Base-by-base conservation (phyloP, 805 yeast genomes). In the Ogataea corticis region DNA sequence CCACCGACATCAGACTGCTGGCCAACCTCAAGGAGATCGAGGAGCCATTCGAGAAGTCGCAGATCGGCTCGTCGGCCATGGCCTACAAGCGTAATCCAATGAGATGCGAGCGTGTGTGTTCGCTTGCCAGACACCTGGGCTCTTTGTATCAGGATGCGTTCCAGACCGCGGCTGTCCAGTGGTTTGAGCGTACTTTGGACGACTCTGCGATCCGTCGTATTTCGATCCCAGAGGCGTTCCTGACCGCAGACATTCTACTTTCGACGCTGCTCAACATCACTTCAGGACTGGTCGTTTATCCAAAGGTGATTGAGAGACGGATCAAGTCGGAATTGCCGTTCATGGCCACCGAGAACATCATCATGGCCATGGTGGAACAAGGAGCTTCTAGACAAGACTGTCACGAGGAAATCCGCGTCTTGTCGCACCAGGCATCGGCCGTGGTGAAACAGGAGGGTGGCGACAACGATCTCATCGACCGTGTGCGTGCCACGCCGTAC, bases 1-100 rank as follows among this genome's bases (percentile, higher is more conserved):
- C 97, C 47, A 94, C 99, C 45, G 99, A 94, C 67, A 83, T 94
- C 60, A 84, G 99, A 71, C 77, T 94, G 62, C 79, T 94, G 61
- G 99, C 99, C 52, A 90, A 94, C 72, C 80, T 94, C 74, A 94
- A 94, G 73, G 99, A 94, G 75, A 72, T 94, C 55, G 99, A 94
- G 74, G 99, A 94, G 72, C 99, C 99, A 23, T 94, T 94, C 66
- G 99, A 94, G 76, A 88, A 87, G 73, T 82, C 91, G n/a, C 99
- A 94, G 77, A 94, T 94, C 63, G 99, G 99, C 33, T 90, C 97
- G 11, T 80, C 89, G 45, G 99, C 99, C 34, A 94, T 94, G 99
- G 99, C 99, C 25, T 94, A 94, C 77, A 94, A 94, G 81, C 85
- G 99, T 75, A 94, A 94, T 74, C 99, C 99, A 70, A 94, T 94